These are phyloP conservation scores for Linnemannia hyalina DNA, from an alignment of 192 early-diverging fungal species.

Conservation along the genomic window DNA sequence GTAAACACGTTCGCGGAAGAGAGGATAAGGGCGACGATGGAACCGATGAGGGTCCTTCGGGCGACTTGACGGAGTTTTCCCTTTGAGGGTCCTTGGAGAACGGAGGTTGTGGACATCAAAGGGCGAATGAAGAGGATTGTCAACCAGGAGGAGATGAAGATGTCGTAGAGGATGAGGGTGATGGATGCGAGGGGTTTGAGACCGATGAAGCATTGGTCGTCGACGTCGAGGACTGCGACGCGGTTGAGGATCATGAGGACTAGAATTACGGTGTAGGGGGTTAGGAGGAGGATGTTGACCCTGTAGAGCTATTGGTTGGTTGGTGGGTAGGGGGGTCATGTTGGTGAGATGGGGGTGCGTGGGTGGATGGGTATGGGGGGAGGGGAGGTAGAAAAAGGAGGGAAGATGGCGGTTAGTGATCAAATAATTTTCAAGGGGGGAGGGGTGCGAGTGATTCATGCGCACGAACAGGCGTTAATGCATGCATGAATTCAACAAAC, in stretches of 20 bases:
- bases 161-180: slow-evolving; percentile 41
- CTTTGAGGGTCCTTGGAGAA: slow-evolving; percentile 33
- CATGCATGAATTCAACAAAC: not conserved
- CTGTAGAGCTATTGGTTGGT: slow-evolving; percentile 47
- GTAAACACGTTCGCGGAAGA: slow-evolving; percentile 59
- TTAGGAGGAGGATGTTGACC: slow-evolving; percentile 43
- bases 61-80: slow-evolving; percentile 55
- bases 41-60: slow-evolving; percentile 53
- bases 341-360: not conserved
- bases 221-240: slow-evolving; percentile 25
- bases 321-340: not conserved
- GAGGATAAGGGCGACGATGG: slow-evolving; percentile 53
- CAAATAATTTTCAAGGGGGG: not conserved
- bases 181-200: slow-evolving; percentile 31
- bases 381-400: slow-evolving; percentile 1
- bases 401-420: not conserved
- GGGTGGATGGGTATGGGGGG: not conserved
- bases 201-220: slow-evolving; percentile 40
- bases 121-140: slow-evolving; percentile 45
- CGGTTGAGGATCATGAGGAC: slow-evolving; percentile 50
- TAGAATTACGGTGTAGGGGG: slow-evolving; percentile 49
- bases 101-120: slow-evolving; percentile 19
- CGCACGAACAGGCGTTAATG: not conserved
- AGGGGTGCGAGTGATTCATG: not conserved
- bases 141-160: slow-evolving; percentile 37